These are phyloP conservation scores for Boletus vinaceobasis DNA, from an alignment of 768 basidiomycete species.

Conservation along the genomic window DNA sequence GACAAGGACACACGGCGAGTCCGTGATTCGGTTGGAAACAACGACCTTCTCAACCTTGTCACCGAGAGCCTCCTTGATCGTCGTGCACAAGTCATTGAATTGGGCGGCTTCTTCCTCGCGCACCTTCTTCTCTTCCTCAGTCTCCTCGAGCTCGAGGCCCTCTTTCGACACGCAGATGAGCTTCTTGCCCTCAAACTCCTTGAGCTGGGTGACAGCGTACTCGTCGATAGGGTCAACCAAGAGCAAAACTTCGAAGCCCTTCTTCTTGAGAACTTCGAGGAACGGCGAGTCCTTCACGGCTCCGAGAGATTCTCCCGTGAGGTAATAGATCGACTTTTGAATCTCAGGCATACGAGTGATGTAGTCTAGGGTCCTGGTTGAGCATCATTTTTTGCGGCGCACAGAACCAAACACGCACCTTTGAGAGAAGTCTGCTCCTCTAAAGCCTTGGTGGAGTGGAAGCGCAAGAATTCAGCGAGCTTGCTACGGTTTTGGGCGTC, in stretches of 20 bases:
- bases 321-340: conserved; percentile 99
- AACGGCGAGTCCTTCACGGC: conserved; percentile 93
- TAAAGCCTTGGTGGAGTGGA: conserved; percentile 90
- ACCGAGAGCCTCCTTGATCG: conserved; percentile 97
- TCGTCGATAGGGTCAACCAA: conserved; percentile 99
- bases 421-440: conserved; percentile 94
- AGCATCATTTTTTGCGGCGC: neutral
- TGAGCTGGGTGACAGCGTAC: conserved; percentile 97
- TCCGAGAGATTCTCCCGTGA: conserved; percentile 95
- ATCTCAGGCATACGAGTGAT: conserved; percentile 99
- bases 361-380: conserved; percentile 61
- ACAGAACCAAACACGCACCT: conserved; percentile 45
- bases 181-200: conserved; percentile 99
- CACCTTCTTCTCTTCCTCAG: conserved; percentile 90
- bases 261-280: conserved; percentile 99
- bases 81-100: conserved; percentile 85
- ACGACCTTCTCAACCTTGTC: conserved; percentile 99
- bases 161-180: conserved; percentile 98
- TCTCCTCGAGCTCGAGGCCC: conserved; percentile 98
- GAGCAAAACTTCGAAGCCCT: conserved; percentile 96
- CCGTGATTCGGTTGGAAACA: conserved; percentile 94
- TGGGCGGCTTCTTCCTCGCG: conserved; percentile 84
- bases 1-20: conserved; percentile 95
- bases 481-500: conserved; percentile 98
- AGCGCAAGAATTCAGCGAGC: conserved; percentile 98